Base-by-base conservation (phyloP, 2,329 filamentous ascomycete genomes). In the Talaromyces sp. region DNA sequence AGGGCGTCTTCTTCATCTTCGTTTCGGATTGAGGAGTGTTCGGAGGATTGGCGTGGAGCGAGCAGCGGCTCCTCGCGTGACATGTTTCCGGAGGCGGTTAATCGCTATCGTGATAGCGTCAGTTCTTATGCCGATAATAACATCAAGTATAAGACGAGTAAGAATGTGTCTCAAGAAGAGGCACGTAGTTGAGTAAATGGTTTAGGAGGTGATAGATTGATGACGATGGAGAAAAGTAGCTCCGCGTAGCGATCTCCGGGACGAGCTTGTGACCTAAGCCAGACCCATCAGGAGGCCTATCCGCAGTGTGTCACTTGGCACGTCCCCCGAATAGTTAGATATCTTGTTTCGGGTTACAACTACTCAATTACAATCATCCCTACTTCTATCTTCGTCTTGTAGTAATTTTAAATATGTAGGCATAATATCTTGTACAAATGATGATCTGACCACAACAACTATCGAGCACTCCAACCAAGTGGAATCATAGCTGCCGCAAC, bases 401-500 rank as follows among this genome's bases (percentile, higher is more conserved):
- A 16, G 13, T 13, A 14, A 19, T 57, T 24, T 41, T 31, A 27
- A 37, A 31, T 16, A 22, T 8, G 16, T 9, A 58, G 35, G 37
- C 14, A 31, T 10, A 31, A 11, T 45, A 9, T 19, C 43, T 31
- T 8, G 39, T 43, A 45, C 35, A 37, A 8, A 37, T 37, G 10
- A 37, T 37, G 35, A 37, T 13, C 35, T 37, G 35, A 10, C 13
- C 35, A 13, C 13, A 11, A 3, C 35, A 37, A 8, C 13, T 37
- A 70, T 61, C 68, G 62, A 49, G 75, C 89, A 71, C 83, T 86
- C 91, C 92, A 96, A 2, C 92, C 93, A 62, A 95, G 84, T 0
- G 93, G 93, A 76, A 98, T 86, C 78, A 99, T 76, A 10, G 93
- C 94, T 2, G 92, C 94, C 33, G 93, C 94, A 67, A 98, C 88